These are phyloP conservation scores for Henningerozyma blattae DNA, from an alignment of 805 yeast species.

Conservation along the genomic window DNA sequence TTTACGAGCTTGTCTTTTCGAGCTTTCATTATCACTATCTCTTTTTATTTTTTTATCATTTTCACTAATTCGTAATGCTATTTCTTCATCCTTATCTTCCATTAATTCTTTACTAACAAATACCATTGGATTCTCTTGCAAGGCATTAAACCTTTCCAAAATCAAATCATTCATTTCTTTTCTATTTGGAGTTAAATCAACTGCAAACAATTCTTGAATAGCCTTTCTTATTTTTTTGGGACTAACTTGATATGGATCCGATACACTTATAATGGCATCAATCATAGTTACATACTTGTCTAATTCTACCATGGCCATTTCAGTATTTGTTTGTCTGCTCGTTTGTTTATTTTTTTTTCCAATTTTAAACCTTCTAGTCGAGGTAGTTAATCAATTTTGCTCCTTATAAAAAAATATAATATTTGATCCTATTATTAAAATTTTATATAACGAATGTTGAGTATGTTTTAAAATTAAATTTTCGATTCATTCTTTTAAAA, in stretches of 20 bases:
- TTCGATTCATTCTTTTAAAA: too few relatives aligned
- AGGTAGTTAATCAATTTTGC: too few relatives aligned
- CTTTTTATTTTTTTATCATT: slow-evolving; percentile 2
- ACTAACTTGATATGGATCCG: slow-evolving; percentile 57
- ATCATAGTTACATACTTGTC: slow-evolving; percentile 45
- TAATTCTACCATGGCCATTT: slow-evolving; percentile 3
- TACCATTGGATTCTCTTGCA: slow-evolving; percentile 24
- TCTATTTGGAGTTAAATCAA: slow-evolving; percentile 39
- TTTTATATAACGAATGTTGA: too few relatives aligned
- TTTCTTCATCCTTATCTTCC: slow-evolving; percentile 31
- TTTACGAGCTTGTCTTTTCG: slow-evolving; percentile 3
- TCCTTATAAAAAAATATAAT: too few relatives aligned
- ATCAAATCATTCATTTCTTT: slow-evolving; percentile 49
- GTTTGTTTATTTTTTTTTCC: too few relatives aligned
- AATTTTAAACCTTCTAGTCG: too few relatives aligned
- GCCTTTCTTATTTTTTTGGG: slow-evolving; percentile 64
- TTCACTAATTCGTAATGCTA: slow-evolving; percentile 2
- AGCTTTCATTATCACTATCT: slow-evolving; percentile 4
- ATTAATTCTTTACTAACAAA: slow-evolving; percentile 26
- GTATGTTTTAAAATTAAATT: too few relatives aligned
- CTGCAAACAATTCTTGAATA: slow-evolving; percentile 53
- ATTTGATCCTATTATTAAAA: too few relatives aligned
- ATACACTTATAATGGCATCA: slow-evolving; percentile 61
- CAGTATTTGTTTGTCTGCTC: too few relatives aligned
- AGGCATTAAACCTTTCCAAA: slow-evolving; percentile 43